Conservation (phyloP, 2,329 filamentous ascomycete species). For the Fonsecaea multimorphosa region DNA sequence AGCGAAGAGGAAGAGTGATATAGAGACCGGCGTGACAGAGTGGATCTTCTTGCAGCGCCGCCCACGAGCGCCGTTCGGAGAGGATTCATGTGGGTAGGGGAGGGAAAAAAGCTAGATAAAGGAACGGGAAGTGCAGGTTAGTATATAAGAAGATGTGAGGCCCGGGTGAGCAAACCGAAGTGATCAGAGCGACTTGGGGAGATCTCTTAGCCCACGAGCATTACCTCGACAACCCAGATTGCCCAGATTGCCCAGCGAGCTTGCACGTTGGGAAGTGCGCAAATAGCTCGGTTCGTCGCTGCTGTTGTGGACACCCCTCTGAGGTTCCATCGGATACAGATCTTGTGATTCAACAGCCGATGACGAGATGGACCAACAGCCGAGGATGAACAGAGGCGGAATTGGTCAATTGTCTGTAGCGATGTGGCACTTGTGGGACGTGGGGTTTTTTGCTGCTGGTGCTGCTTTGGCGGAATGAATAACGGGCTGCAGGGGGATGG, state of each 20-base stretch:
- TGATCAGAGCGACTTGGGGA: slow-evolving; percentile 4
- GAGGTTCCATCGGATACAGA: slow-evolving; percentile 18
- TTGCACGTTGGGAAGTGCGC: slow-evolving; percentile 14
- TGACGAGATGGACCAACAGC: slow-evolving; percentile 6
- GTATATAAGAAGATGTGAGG: slow-evolving; percentile 4
- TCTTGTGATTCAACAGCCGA: slow-evolving; percentile 15
- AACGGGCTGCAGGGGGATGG: too few species aligned
- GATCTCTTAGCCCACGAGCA: slow-evolving; percentile 9
- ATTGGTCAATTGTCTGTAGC: not conserved
- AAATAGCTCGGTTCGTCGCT: slow-evolving; percentile 11
- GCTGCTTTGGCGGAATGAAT: not conserved
- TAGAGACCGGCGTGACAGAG: slow-evolving; percentile 11
- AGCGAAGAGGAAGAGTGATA: slow-evolving; percentile 23
- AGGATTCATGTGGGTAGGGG: slow-evolving; percentile 28
- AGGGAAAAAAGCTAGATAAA: slow-evolving; percentile 16
- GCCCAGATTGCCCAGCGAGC: too few species aligned
- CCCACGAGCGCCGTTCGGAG: slow-evolving; percentile 33
- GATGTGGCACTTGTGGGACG: not conserved
- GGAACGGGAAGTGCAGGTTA: slow-evolving; percentile 8
- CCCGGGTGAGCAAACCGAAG: slow-evolving; percentile 8
- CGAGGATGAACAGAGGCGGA: slow-evolving; percentile 11
- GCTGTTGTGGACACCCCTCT: slow-evolving; percentile 6
- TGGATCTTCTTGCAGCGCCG: slow-evolving; percentile 30
- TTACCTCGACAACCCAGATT: slow-evolving; percentile 9
- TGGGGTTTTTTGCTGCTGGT: not conserved